phyloP scores from a whole-genome alignment of 179 eudicot species.

The Heliamphora pulchella region DNA sequence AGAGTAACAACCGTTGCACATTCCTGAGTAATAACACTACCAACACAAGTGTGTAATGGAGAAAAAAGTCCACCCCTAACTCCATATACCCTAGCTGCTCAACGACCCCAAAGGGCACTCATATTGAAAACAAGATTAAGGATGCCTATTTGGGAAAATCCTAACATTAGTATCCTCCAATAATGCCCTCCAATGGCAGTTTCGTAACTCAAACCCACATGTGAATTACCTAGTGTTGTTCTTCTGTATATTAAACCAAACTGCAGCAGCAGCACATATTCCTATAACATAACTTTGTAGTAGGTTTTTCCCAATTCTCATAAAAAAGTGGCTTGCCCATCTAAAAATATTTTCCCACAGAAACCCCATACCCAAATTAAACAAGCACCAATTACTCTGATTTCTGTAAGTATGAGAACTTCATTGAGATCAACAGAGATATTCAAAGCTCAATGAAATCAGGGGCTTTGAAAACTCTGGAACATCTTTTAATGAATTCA shows the following conservation, averaged over 20 bases:
- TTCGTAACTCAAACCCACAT: constrained; percentile 86
- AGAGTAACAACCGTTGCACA: too few species aligned
- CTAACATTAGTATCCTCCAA: constrained; percentile 93
- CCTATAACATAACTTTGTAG: constrained; percentile 73
- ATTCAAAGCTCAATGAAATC: not conserved
- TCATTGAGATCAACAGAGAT: not conserved
- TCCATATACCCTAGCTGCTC: constrained; percentile 71
- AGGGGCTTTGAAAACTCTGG: constrained; percentile 7
- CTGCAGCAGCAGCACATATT: constrained; percentile 44
- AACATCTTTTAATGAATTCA: too few species aligned
- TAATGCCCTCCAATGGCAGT: constrained; percentile 74
- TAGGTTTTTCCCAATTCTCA: constrained; percentile 89
- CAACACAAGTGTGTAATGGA: constrained; percentile 76
- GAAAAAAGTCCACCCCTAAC: constrained; percentile 63
- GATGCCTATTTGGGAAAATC: constrained; percentile 84
- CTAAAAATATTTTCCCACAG: constrained; percentile 15
- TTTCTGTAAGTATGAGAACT: not conserved
- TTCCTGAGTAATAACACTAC: constrained; percentile 38
- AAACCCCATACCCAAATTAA: too few species aligned
- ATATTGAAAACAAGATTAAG: constrained; percentile 90
- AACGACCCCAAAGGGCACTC: constrained; percentile 98
- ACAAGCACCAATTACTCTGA: not conserved
- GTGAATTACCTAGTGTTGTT: constrained; percentile 70
- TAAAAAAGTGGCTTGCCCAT: constrained; percentile 88
- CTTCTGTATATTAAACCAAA: constrained; percentile 87